phyloP scores from a whole-genome alignment of 2,329 filamentous ascomycete species.

The Claviceps purpurea region DNA sequence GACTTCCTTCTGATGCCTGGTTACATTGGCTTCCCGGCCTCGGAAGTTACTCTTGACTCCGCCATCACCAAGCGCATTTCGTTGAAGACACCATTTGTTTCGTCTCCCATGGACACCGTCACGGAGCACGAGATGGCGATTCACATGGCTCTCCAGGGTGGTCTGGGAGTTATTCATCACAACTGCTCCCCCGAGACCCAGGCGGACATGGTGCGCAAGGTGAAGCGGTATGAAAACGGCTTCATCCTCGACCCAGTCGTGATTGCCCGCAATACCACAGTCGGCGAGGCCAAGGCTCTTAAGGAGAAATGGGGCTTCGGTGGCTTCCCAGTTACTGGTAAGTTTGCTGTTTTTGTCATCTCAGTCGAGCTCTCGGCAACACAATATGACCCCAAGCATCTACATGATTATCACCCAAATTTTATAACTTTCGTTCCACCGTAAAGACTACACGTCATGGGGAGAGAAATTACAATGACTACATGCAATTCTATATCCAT shows the following conservation, averaged over 20 bases:
- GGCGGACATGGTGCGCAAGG: slow-evolving; percentile 97
- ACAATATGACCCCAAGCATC: slow-evolving; percentile 13
- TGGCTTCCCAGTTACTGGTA: slow-evolving; percentile 96
- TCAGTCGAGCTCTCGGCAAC: neutral
- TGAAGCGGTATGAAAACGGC: slow-evolving; percentile 98
- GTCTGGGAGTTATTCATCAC: slow-evolving; percentile 93
- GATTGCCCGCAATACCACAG: slow-evolving; percentile 73
- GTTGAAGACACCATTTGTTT: slow-evolving; percentile 92
- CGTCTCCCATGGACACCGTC: slow-evolving; percentile 98
- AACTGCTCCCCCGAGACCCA: slow-evolving; percentile 97
- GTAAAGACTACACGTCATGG: slow-evolving; percentile 77
- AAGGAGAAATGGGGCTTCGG: slow-evolving; percentile 99
- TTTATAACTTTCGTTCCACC: slow-evolving; percentile 99
- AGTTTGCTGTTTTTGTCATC: slow-evolving; percentile 27
- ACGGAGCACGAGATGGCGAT: slow-evolving; percentile 99
- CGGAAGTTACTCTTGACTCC: slow-evolving; percentile 75
- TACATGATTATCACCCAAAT: slow-evolving; percentile 64
- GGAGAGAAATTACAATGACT: slow-evolving; percentile 41
- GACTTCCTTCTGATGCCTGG: slow-evolving; percentile 95
- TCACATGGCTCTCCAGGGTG: slow-evolving; percentile 81
- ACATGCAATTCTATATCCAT: slow-evolving; percentile 9
- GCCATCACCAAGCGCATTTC: slow-evolving; percentile 91
- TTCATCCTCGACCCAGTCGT: slow-evolving; percentile 96
- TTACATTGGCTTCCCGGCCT: slow-evolving; percentile 95
- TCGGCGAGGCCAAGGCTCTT: slow-evolving; percentile 78